Evolutionary conservation across 306 rosid genomes (phyloP).

Genomic region (Pyrus bretschneideri): DNA sequence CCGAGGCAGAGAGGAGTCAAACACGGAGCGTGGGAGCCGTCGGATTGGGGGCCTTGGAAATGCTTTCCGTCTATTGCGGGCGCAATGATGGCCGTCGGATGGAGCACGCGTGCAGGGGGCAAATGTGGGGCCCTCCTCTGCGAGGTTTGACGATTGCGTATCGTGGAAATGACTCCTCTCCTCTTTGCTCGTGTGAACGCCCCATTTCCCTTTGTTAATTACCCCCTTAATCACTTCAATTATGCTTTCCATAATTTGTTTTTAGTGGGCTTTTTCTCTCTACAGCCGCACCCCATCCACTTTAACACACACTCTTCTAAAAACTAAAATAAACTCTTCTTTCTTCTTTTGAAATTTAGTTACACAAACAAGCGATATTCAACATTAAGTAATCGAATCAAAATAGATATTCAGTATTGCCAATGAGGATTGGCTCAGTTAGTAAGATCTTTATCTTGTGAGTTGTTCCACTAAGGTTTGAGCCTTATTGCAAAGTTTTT

Average conservation of each 20-base stretch:
- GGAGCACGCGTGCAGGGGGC: constrained; percentile 75
- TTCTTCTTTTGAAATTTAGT: too few relatives aligned
- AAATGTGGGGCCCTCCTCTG: constrained; percentile 39
- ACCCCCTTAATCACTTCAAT: not conserved
- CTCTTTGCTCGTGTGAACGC: constrained; percentile 21
- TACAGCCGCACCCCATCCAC: not conserved
- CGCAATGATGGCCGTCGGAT: constrained; percentile 52
- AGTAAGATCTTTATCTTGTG: too few relatives aligned
- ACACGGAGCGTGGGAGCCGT: constrained; percentile 51
- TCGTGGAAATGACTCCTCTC: constrained; percentile 8
- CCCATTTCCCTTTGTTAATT: not conserved
- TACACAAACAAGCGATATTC: too few relatives aligned
- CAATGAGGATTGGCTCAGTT: too few relatives aligned
- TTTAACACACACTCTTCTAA: not conserved
- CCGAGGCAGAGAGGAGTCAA: constrained; percentile 45
- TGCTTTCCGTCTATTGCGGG: constrained; percentile 70
- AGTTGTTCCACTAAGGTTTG: too few relatives aligned
- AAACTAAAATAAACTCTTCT: too few relatives aligned
- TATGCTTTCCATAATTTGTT: not conserved
- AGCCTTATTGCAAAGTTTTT: too few relatives aligned
- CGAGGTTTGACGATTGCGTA: constrained; percentile 52
- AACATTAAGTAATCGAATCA: too few relatives aligned
- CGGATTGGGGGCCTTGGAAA: constrained; percentile 57
- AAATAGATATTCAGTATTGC: too few relatives aligned
- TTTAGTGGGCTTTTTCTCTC: not conserved